Evolutionary conservation across 441 rosid genomes (phyloP).

Genomic region (Rhodomyrtus psidioides): DNA sequence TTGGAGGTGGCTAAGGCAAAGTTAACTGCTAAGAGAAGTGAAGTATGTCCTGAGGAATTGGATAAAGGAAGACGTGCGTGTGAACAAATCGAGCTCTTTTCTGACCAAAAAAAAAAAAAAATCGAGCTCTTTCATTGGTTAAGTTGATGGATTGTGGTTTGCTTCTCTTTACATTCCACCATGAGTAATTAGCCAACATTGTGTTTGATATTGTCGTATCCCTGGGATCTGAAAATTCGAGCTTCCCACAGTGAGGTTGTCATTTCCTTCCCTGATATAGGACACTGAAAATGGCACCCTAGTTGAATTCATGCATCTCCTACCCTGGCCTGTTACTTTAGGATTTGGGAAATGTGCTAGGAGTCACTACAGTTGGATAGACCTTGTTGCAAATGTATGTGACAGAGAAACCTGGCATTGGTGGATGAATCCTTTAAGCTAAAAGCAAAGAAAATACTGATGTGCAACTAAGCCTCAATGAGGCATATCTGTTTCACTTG

Average conservation of each 20-base stretch:
- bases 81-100: no score
- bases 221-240: no score
- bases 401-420: neutral
- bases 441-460: neutral
- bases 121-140: no score
- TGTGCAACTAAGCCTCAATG: no score
- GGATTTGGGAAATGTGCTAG: slow-evolving; percentile 12
- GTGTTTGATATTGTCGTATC: no score
- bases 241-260: slow-evolving; percentile 51
- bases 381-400: neutral
- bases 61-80: no score
- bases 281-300: neutral
- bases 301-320: neutral
- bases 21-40: slow-evolving; percentile 48
- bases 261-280: neutral
- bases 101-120: no score
- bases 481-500: no score
- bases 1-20: slow-evolving; percentile 16
- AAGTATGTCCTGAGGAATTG: slow-evolving; percentile 28
- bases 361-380: neutral
- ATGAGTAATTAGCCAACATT: no score
- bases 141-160: no score
- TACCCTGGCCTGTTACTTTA: neutral
- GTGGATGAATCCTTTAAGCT: neutral
- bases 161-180: no score